Conservation (phyloP, 805 yeast genomes). For the Yarrowia keelungensis region DNA sequence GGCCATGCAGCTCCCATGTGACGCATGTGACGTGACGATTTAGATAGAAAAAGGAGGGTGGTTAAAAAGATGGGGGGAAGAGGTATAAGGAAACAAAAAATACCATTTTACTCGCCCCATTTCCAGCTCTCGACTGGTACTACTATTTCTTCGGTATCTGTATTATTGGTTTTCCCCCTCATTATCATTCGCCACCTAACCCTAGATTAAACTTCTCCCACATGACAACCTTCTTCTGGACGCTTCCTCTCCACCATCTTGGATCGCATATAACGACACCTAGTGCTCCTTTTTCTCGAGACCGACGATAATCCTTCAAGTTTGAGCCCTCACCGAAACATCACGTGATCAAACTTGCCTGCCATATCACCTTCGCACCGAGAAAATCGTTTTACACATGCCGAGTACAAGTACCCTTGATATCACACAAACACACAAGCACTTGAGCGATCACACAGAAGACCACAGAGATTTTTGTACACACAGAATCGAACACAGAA, state of each 20-base stretch:
- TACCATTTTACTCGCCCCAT: too few species aligned
- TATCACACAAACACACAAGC: not conserved
- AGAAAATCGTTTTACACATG: conserved; percentile 4
- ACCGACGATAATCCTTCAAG: not conserved
- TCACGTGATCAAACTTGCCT: conserved; percentile 2
- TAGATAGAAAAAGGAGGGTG: not conserved
- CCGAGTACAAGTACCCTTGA: not conserved
- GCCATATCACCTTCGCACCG: too few species aligned
- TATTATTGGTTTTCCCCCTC: not conserved
- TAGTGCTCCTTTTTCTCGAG: not conserved
- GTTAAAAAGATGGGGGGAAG: too few species aligned
- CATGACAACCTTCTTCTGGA: not conserved
- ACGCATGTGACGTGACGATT: not conserved
- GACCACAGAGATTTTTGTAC: too few species aligned
- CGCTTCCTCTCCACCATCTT: conserved; percentile 13
- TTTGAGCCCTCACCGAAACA: conserved; percentile 7
- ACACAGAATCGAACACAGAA: not conserved
- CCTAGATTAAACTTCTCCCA: not conserved
- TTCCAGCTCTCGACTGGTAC: too few species aligned
- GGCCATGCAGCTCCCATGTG: conserved; percentile 17
- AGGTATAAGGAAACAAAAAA: too few species aligned
- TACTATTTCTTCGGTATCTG: too few species aligned
- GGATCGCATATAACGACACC: conserved; percentile 11
- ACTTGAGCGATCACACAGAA: not conserved
- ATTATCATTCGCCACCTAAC: not conserved